A percentile compares a stretch with the other conserved stretches of the same genome.
phyloP scores from a whole-genome alignment of 345 rosid species.

The Corchorus olitorius region DNA sequence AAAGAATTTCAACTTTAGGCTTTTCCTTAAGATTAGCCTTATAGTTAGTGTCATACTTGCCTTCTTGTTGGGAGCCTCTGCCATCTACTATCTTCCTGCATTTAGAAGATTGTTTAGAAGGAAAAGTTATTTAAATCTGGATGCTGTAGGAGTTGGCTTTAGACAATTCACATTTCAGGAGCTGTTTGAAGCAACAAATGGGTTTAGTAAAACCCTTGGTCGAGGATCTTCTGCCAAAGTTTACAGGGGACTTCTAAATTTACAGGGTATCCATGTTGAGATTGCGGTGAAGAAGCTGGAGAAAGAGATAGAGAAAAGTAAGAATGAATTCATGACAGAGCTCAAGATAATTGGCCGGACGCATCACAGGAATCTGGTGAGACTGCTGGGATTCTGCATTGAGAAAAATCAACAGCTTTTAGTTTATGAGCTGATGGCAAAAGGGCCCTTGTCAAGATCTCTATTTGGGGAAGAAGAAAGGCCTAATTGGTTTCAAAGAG shows the following conservation, averaged over 20 bases:
- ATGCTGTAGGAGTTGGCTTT: constrained; percentile 29
- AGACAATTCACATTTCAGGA: constrained; percentile 31
- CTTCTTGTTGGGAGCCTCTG: constrained; percentile 22
- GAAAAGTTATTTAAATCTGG: background rate
- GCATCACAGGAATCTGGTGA: constrained; percentile 33
- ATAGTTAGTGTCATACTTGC: constrained; percentile 27
- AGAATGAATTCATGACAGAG: constrained; percentile 36
- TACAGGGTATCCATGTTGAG: constrained; percentile 19
- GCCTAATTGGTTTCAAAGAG: constrained; percentile 28
- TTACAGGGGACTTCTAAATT: constrained; percentile 25
- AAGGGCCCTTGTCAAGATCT: constrained; percentile 25
- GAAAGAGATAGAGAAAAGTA: constrained; percentile 24
- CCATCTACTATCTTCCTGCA: constrained; percentile 30
- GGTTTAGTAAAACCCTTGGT: constrained; percentile 28
- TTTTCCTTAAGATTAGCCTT: constrained; percentile 17
- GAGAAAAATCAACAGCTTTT: constrained; percentile 26
- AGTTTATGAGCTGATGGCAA: constrained; percentile 35
- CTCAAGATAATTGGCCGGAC: constrained; percentile 35
- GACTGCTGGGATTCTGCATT: constrained; percentile 36
- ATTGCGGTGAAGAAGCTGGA: constrained; percentile 33
- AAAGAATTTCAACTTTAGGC: background rate
- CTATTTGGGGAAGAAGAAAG: constrained; percentile 24
- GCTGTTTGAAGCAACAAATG: constrained; percentile 28
- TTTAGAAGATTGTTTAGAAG: constrained; percentile 8
- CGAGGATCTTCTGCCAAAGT: constrained; percentile 37